phyloP scores from a whole-genome alignment of 768 basidiomycete species.

The Mycena belliarum region DNA sequence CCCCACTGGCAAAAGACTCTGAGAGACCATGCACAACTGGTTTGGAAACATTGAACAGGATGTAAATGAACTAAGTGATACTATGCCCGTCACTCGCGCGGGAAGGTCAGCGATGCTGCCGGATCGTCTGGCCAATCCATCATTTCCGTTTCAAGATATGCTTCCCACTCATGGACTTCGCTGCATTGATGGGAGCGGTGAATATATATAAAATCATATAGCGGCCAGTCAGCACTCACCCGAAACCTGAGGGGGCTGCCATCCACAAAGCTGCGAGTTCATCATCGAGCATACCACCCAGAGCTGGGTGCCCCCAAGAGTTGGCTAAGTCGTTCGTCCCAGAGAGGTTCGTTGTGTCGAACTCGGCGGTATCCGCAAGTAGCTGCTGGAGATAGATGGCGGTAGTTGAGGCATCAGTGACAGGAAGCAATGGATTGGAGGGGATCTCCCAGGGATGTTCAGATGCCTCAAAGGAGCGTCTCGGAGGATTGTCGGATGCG shows the following conservation, averaged over 20 bases:
- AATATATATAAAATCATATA: too few relatives aligned
- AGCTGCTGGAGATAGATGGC: neutral
- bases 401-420: neutral
- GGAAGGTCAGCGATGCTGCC: too few relatives aligned
- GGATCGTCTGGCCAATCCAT: neutral
- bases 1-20: too few relatives aligned
- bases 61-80: too few relatives aligned
- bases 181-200: neutral
- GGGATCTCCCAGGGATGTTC: neutral
- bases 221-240: slow-evolving; percentile 3
- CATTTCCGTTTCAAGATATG: neutral
- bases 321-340: neutral
- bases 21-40: too few relatives aligned
- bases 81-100: too few relatives aligned
- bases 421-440: neutral
- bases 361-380: slow-evolving; percentile 2
- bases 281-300: slow-evolving; percentile 1
- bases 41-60: too few relatives aligned
- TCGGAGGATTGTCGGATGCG: neutral
- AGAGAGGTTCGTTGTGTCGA: neutral
- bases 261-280: slow-evolving; percentile 19
- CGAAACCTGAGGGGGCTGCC: neutral
- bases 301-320: neutral
- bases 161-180: neutral
- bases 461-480: neutral